Conservation (phyloP, 2,329 filamentous ascomycete species). For the Monosporascus ibericus region DNA sequence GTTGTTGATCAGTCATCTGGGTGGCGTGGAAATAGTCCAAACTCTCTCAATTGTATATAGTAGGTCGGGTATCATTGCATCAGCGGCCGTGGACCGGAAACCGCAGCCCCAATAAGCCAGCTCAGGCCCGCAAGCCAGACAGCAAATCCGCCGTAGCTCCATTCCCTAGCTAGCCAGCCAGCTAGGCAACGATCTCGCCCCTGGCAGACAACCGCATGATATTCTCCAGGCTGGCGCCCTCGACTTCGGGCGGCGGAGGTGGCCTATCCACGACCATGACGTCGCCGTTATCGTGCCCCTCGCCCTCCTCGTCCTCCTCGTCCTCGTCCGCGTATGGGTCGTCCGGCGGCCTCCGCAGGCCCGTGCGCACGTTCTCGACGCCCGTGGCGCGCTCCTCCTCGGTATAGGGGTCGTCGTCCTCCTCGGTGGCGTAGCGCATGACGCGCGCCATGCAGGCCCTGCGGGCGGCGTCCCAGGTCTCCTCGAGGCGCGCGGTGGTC, state of each 20-base stretch:
- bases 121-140: background rate
- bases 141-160: constrained; percentile 1
- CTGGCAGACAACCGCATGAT: constrained; percentile 18
- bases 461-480: constrained; percentile 31
- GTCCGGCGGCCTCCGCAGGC: constrained; percentile 52
- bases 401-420: constrained; percentile 63
- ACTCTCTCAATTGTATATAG: no score
- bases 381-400: constrained; percentile 62
- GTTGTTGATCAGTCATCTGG: no score
- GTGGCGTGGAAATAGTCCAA: no score
- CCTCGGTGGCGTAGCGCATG: constrained; percentile 32
- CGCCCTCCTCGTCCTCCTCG: constrained; percentile 43
- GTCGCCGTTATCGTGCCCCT: constrained; percentile 31
- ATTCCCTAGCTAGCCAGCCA: no score
- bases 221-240: constrained; percentile 18
- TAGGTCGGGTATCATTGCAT: no score
- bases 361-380: constrained; percentile 65
- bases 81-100: no score
- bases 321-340: constrained; percentile 52
- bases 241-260: constrained; percentile 18
- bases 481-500: constrained; percentile 24
- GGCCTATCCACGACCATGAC: constrained; percentile 24
- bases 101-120: no score
- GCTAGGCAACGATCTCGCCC: constrained; percentile 10
- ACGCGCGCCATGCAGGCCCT: constrained; percentile 27